Evolutionary conservation across 306 rosid species (phyloP).

Genomic region (Prunus mongolica): DNA sequence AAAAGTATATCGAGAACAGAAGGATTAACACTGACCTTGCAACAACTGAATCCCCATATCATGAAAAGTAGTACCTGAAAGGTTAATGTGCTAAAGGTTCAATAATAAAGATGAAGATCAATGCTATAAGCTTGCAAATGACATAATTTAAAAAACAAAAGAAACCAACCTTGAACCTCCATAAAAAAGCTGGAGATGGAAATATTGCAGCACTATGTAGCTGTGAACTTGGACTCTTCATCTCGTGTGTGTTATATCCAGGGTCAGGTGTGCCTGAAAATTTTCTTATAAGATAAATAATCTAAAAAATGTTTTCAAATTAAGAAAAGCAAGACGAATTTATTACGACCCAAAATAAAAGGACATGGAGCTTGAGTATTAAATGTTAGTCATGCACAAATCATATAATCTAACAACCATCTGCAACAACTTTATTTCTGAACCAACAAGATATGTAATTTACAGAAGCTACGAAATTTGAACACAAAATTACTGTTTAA

Average conservation of each 20-base stretch:
- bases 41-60: slow-evolving; percentile 80
- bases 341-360: too few relatives aligned
- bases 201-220: slow-evolving; percentile 28
- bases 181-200: slow-evolving; percentile 80
- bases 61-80: slow-evolving; percentile 73
- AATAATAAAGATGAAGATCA: too few relatives aligned
- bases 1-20: too few relatives aligned
- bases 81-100: too few relatives aligned
- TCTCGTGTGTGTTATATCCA: too few relatives aligned
- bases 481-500: background rate
- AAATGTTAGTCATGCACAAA: background rate
- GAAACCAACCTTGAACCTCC: slow-evolving; percentile 96
- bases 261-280: too few relatives aligned
- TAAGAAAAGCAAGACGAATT: too few relatives aligned
- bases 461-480: background rate
- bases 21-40: slow-evolving; percentile 63
- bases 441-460: background rate
- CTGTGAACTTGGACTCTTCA: too few relatives aligned
- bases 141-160: slow-evolving; percentile 16
- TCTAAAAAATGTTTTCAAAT: too few relatives aligned
- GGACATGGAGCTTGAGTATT: too few relatives aligned
- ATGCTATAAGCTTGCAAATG: too few relatives aligned
- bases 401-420: background rate
- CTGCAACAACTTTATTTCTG: background rate
- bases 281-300: too few relatives aligned